These are phyloP conservation scores for Arthrobotrys pseudoclavata DNA, from an alignment of 2,329 filamentous ascomycete species.

Conservation along the genomic window DNA sequence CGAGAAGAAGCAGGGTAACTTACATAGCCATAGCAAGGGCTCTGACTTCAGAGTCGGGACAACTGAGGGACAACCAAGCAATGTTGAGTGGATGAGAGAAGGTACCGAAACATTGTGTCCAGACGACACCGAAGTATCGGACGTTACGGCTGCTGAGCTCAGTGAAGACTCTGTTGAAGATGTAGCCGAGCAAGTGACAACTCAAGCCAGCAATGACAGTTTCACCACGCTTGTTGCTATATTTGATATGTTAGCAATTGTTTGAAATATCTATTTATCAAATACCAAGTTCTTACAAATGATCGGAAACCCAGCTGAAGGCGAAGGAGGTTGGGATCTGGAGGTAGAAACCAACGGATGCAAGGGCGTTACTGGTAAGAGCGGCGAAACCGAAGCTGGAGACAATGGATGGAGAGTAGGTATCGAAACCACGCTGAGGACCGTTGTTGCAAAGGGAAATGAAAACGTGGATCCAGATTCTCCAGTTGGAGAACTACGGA, in stretches of 20 bases:
- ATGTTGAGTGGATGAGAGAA: conserved; percentile 74
- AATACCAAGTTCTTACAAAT: conserved; percentile 67
- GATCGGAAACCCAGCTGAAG: conserved; percentile 72
- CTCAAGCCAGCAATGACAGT: conserved; percentile 70
- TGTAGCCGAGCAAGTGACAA: conserved; percentile 70
- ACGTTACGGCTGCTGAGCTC: conserved; percentile 67
- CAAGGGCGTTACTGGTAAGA: conserved; percentile 71
- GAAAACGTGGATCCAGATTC: conserved; percentile 71
- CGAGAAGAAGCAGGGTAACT: conserved; percentile 57
- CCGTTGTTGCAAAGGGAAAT: conserved; percentile 70
- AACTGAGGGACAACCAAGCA: conserved; percentile 73
- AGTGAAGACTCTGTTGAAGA: conserved; percentile 72
- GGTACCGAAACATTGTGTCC: conserved; percentile 72
- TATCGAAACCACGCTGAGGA: conserved; percentile 69
- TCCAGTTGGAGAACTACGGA: conserved; percentile 69
- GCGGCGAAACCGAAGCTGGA: conserved; percentile 70
- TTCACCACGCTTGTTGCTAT: conserved; percentile 69
- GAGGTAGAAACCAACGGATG: conserved; percentile 71
- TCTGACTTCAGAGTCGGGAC: conserved; percentile 72
- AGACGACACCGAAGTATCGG: conserved; percentile 72
- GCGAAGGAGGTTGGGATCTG: conserved; percentile 71
- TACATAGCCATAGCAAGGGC: conserved; percentile 74
- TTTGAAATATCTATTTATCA: background rate
- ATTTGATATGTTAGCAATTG: background rate
- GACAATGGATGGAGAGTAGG: conserved; percentile 72